Percentiles rank a stretch among this genome's conserved stretches.
Conservation (phyloP, 1,139 yeast species). For the Pichia sp. region DNA sequence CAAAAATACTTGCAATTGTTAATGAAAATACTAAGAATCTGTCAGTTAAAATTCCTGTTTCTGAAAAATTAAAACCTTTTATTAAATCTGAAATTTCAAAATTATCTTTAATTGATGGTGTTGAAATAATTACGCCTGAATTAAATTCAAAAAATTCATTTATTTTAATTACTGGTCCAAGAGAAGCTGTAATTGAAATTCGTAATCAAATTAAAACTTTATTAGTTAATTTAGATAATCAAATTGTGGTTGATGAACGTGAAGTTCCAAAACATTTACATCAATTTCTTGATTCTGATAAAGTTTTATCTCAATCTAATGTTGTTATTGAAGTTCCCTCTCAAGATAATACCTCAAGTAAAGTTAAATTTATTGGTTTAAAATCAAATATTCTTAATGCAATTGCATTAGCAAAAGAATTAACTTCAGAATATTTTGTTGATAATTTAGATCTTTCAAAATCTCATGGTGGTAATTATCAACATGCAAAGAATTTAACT, state of each 20-base stretch:
- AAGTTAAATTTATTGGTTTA: constrained; percentile 59
- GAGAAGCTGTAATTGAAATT: constrained; percentile 49
- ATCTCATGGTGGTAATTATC: constrained; percentile 76
- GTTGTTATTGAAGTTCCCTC: constrained; percentile 62
- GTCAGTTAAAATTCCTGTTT: constrained; percentile 43
- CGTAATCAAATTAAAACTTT: constrained; percentile 42
- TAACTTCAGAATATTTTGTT: constrained; percentile 49
- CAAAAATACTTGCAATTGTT: constrained; percentile 66
- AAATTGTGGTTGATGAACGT: constrained; percentile 36
- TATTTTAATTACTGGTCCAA: constrained; percentile 54
- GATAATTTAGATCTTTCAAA: constrained; percentile 75
- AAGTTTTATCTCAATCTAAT: constrained; percentile 46
- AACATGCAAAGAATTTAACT: constrained; percentile 72
- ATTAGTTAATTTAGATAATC: constrained; percentile 42
- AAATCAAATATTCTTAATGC: constrained; percentile 53
- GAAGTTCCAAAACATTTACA: constrained; percentile 48
- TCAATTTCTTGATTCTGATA: constrained; percentile 37
- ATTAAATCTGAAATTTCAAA: constrained; percentile 35
- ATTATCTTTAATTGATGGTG: constrained; percentile 26
- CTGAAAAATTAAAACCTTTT: constrained; percentile 47
- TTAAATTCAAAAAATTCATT: constrained; percentile 26
- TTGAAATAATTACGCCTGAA: constrained; percentile 33
- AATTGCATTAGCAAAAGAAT: constrained; percentile 46
- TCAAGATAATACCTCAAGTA: constrained; percentile 34
- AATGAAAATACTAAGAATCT: constrained; percentile 63